phyloP scores from a whole-genome alignment of 129 eudicot species.

The Apium graveolens region DNA sequence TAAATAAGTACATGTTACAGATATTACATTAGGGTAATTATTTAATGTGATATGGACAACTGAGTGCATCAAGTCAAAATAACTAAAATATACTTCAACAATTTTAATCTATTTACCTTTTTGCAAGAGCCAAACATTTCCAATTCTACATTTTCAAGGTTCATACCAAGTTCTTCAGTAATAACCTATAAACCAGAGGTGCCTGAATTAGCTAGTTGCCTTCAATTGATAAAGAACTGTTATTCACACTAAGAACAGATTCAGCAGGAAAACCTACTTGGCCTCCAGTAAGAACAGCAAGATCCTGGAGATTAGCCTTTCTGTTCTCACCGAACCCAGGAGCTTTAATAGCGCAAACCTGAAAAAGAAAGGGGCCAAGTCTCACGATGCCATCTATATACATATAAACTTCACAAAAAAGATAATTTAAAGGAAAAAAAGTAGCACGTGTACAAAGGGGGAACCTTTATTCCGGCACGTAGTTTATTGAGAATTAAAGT shows the following conservation, averaged over 20 bases:
- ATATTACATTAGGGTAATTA: not conserved
- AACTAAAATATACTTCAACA: not conserved
- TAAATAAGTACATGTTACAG: not conserved
- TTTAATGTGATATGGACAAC: not conserved
- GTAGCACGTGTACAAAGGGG: not conserved
- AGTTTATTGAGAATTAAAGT: constrained; percentile 77
- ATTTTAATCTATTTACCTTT: constrained; percentile 29
- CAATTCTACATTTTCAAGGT: constrained; percentile 46
- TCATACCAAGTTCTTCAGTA: constrained; percentile 76
- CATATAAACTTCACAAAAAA: not conserved
- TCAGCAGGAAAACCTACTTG: constrained; percentile 26
- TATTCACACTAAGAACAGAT: not conserved
- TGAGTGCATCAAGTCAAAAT: not conserved
- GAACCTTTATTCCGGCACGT: constrained; percentile 80
- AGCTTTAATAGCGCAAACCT: constrained; percentile 88
- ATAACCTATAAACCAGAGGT: constrained; percentile 33
- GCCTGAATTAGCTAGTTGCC: not conserved
- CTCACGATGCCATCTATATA: not conserved
- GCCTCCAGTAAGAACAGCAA: constrained; percentile 77
- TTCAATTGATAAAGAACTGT: not conserved
- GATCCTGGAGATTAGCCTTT: constrained; percentile 71
- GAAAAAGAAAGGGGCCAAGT: not conserved
- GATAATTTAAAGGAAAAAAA: not conserved
- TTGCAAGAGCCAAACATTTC: constrained; percentile 68
- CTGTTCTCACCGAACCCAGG: constrained; percentile 93